Evolutionary conservation across 192 early-diverging fungal species (phyloP).

Genomic region (Entophlyctis helioformis): DNA sequence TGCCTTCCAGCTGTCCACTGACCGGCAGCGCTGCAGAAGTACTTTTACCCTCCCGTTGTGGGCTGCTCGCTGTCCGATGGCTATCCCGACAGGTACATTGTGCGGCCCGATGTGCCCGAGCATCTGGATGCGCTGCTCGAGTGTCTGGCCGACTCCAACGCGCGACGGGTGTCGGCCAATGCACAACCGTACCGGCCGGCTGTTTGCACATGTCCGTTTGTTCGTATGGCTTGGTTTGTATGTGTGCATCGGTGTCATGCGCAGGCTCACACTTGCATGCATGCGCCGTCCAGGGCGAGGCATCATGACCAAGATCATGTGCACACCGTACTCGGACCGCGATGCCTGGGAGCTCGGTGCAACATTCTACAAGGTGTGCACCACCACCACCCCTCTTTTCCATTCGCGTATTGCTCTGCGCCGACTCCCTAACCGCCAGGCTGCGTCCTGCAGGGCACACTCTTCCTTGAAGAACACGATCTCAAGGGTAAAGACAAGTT

Average conservation of each 20-base stretch:
- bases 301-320: conserved; percentile 76
- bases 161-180: not conserved
- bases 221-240: not conserved
- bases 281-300: conserved; percentile 58
- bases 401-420: too few relatives aligned
- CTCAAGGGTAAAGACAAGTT: conserved; percentile 20
- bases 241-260: not conserved
- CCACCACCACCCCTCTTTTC: too few relatives aligned
- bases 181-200: conserved; percentile 1
- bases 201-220: conserved; percentile 16
- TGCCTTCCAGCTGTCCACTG: too few relatives aligned
- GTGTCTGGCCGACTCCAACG: conserved; percentile 11
- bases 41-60: too few relatives aligned
- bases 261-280: conserved; percentile 1
- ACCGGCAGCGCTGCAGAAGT: too few relatives aligned
- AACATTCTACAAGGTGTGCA: conserved; percentile 46
- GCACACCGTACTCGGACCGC: conserved; percentile 65
- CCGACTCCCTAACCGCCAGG: too few relatives aligned
- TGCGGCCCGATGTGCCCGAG: conserved; percentile 51
- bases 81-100: conserved; percentile 52
- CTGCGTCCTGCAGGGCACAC: conserved; percentile 19
- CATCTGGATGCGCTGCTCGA: conserved; percentile 73
- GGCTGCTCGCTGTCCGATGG: conserved; percentile 50
- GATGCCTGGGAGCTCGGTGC: conserved; percentile 79
- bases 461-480: conserved; percentile 62